Base-by-base conservation (phyloP, 2,329 filamentous ascomycete species). In the Exophiala sp. region DNA sequence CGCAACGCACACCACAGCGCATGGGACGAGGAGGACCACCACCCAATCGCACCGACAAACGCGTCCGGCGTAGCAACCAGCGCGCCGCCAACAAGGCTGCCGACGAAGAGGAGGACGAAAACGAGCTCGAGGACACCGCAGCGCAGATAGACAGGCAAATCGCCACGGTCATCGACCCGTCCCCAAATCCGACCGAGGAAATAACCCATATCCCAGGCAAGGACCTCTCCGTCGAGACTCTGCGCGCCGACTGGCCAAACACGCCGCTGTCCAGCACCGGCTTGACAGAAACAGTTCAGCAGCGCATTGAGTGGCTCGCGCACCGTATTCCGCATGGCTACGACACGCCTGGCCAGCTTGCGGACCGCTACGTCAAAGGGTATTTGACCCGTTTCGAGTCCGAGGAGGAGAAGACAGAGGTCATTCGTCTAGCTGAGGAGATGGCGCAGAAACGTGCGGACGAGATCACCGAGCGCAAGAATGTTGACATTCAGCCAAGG, bases 241-340 rank as follows among this genome's bases (percentile, higher is more conserved):
- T 65, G 20, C 60, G 55, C 40, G 50, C 51, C 9, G 62, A 65
- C 50, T 65, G 62, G 62, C 62, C 62, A 8, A 60, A 62, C 52
- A 63, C 60, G 10, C 61, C 62, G 1, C 51, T 62, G 11, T 51
- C 52, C n/a, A 42, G 34, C 18, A 54, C 58, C 5, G 58, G 60
- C 7, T 18, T 63, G 32, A 55, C 54, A 20, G 60, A 62, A 34
- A 55, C 53, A 16, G 56, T 65, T 18, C 57, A 62, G 43, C 61
- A 65, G 35, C 56, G 62, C 40, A 59, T 65, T 33, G 54, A 62
- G 35, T 63, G 58, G 59, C 58, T 63, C 12, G 61, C 62, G 12
- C 60, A 63, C 21, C 57, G 61, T 11, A 45, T 65, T 7, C 61
- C 61, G 20, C 62, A 65, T 38, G 61, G 58, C 44, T 63, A 65